Conservation (phyloP, 768 basidiomycete genomes). For the Lactarius psammicola region DNA sequence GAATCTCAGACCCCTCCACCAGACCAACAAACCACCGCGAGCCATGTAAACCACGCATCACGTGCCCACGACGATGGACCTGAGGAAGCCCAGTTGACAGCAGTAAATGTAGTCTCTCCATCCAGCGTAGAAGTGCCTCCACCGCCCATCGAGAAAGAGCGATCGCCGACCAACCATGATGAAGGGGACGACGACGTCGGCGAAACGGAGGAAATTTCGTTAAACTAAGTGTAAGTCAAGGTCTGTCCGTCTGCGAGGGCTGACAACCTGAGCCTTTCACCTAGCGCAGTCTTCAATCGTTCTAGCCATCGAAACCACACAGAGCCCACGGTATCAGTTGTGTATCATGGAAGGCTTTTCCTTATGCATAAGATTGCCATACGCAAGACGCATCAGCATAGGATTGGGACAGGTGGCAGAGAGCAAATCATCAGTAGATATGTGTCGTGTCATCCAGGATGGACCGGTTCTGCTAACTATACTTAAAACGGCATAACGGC, state of each 20-base stretch:
- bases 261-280: neutral
- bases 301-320: neutral
- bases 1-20: neutral
- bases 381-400: neutral
- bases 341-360: neutral
- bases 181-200: constrained; percentile 74
- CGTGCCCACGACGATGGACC: neutral
- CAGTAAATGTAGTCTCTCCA: constrained; percentile 43
- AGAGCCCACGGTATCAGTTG: neutral
- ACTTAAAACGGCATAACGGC: neutral
- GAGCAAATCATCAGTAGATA: neutral
- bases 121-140: constrained; percentile 74
- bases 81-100: constrained; percentile 18
- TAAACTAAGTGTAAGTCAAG: constrained; percentile 29
- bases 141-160: constrained; percentile 75
- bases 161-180: constrained; percentile 42
- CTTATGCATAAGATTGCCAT: neutral
- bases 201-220: constrained; percentile 67
- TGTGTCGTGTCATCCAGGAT: neutral
- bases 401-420: neutral
- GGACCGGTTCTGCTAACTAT: neutral
- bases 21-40: neutral
- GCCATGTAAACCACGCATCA: neutral
- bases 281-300: neutral
- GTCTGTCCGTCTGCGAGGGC: neutral